Evolutionary conservation across 495 filamentous ascomycete species (phyloP), one percentile per base, ranked within the genome.

Genomic region (Hypoxylon cercidicola): DNA sequence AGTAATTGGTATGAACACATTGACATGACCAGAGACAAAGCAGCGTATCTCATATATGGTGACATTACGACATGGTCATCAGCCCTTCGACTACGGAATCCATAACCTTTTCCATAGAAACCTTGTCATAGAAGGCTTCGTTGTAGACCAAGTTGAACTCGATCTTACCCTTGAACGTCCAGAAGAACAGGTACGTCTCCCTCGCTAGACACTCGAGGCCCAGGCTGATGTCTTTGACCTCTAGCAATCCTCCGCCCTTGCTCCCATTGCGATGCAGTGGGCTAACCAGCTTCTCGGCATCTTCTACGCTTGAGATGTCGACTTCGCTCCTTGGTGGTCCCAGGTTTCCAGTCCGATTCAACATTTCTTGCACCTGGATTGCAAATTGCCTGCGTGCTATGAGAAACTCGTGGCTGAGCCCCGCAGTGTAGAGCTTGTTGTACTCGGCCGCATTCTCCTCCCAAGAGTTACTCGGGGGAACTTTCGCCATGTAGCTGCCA

Each of bases 121-220:
- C 55, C 25, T 32, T 25, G 0, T 66, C 70, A 54, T 75, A 60
- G 41, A 70, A 75, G 11, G 65, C 64, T 62, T 75, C 71, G 35
- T 77, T 77, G 55, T 74, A 77, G 20, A 75, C 69, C 45, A 77
- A 46, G 13, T 67, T 60, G 13, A 77, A 49, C 46, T 46, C 64
- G 39, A 75, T 45, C 48, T 65, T 62, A 28, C 69, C 66, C 12
- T 62, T 62, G 61, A 74, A 76, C 9, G 56, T 73, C 74, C 72
- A 74, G 16, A 66, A 46, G 37, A 72, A 66, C 32, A 66, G 55
- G 16, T 62, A 59, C n/a, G 48, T 40, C 45, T 76, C 64, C 21
- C 67, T 57, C 4, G 72, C 61, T 19, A 71, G 18, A 11, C 60
- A 61, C 20, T 77, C 73, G 16, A 75, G 40, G 15, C 73, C 69